A percentile compares a stretch with the other conserved stretches of the same genome.
These are phyloP conservation scores for Beta vulgaris DNA, from an alignment of 148 eudicot species.

Conservation along the genomic window DNA sequence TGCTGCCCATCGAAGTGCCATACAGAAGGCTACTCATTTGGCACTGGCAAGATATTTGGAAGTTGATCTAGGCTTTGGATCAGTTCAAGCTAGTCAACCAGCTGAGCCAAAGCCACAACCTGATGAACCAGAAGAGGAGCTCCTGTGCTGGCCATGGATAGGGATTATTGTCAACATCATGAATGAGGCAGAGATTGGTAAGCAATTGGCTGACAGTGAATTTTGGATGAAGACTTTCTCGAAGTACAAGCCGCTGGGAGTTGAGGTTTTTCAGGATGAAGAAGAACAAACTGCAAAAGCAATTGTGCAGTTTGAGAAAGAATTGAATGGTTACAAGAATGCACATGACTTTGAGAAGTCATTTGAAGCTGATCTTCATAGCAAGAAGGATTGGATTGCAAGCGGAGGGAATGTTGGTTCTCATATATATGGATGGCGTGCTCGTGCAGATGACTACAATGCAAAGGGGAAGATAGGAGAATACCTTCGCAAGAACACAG, in stretches of 20 bases:
- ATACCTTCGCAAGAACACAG: slow-evolving; percentile 48
- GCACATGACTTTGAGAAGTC: slow-evolving; percentile 65
- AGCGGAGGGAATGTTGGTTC: slow-evolving; percentile 31
- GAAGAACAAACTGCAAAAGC: slow-evolving; percentile 39
- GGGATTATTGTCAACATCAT: slow-evolving; percentile 65
- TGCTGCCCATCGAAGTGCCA: slow-evolving; percentile 55
- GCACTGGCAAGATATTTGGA: slow-evolving; percentile 61
- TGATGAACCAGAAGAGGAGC: slow-evolving; percentile 30
- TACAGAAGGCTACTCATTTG: slow-evolving; percentile 67
- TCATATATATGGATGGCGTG: slow-evolving; percentile 71
- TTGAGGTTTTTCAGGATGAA: slow-evolving; percentile 39
- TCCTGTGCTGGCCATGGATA: slow-evolving; percentile 72
- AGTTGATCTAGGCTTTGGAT: slow-evolving; percentile 38
- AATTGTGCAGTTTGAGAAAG: slow-evolving; percentile 52
- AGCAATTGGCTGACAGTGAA: slow-evolving; percentile 30
- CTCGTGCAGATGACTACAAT: slow-evolving; percentile 57
- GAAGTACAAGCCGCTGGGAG: slow-evolving; percentile 51
- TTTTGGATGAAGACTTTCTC: slow-evolving; percentile 44
- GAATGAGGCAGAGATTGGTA: slow-evolving; percentile 26
- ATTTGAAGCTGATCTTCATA: slow-evolving; percentile 48
- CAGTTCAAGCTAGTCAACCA: slow-evolving; percentile 20
- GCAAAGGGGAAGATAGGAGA: slow-evolving; percentile 52
- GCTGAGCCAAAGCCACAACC: slow-evolving; percentile 30
- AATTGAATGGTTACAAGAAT: slow-evolving; percentile 54
- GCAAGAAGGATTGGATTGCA: slow-evolving; percentile 62